Evolutionary conservation across 345 rosid genomes (phyloP).

Genomic region (thale cress (Arabidopsis thaliana)): TAIR10.1 NC_003070.9:3644501-3645000

Average conservation of each 20-base stretch:
- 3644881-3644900: conserved; percentile 24
- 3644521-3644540: conserved; percentile 11
- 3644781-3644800: conserved; percentile 37
- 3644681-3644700: conserved; percentile 36
- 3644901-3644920: neutral
- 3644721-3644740: conserved; percentile 21
- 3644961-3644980: neutral
- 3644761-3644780: conserved; percentile 53
- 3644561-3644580: conserved; percentile 39
- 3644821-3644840: conserved; percentile 41
- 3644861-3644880: conserved; percentile 31
- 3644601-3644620: conserved; percentile 44
- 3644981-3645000: conserved; percentile 30
- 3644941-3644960: conserved; percentile 4
- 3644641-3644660: neutral
- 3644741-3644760: conserved; percentile 48
- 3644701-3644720: conserved; percentile 41
- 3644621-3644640: conserved; percentile 37
- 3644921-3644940: conserved; percentile 4
- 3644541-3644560: conserved; percentile 41
- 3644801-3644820: conserved; percentile 44
- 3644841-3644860: conserved; percentile 42
- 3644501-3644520: conserved; percentile 6
- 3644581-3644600: conserved; percentile 44
- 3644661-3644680: conserved; percentile 28